Percentiles rank a stretch among this genome's conserved stretches.
These are phyloP conservation scores for Cercophora samala DNA, from an alignment of 495 filamentous ascomycete genomes.

Conservation along the genomic window DNA sequence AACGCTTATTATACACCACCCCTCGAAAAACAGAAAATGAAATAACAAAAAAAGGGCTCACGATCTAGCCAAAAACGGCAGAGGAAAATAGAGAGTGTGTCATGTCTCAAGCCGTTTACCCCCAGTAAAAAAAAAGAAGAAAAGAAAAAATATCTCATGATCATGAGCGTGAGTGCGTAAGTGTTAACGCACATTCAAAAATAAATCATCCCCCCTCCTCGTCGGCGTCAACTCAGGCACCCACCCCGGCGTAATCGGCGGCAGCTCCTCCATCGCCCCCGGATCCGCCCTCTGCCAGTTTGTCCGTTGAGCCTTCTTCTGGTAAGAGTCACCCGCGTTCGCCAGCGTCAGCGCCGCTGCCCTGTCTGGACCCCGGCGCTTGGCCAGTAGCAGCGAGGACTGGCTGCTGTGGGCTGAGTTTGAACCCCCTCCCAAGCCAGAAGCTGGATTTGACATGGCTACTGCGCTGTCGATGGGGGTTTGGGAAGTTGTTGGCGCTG, in stretches of 20 bases:
- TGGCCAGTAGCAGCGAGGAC: constrained; percentile 42
- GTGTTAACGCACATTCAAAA: constrained; percentile 39
- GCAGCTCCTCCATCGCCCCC: constrained; percentile 19
- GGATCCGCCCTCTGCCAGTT: constrained; percentile 22
- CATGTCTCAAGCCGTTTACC: too few species aligned
- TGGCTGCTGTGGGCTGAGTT: constrained; percentile 1
- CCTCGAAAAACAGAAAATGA: too few species aligned
- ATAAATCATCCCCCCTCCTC: constrained; percentile 44
- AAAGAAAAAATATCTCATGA: neutral
- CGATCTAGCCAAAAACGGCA: too few species aligned
- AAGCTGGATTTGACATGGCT: neutral
- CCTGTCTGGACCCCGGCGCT: constrained; percentile 48
- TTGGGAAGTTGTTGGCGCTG: neutral
- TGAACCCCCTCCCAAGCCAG: neutral
- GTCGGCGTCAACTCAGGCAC: constrained; percentile 49
- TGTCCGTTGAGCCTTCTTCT: constrained; percentile 19
- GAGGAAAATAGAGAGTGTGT: too few species aligned
- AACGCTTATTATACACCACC: too few species aligned
- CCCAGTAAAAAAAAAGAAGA: neutral
- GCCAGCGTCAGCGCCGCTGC: constrained; percentile 40
- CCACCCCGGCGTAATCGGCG: constrained; percentile 51
- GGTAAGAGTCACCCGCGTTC: constrained; percentile 1
- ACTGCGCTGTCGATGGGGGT: neutral
- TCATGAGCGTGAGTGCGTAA: neutral
- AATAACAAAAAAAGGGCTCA: too few species aligned